Percentiles rank a stretch among this genome's conserved stretches.
Conservation (phyloP, 2,329 filamentous ascomycete genomes). For the Sclerotiophoma versabilis region DNA sequence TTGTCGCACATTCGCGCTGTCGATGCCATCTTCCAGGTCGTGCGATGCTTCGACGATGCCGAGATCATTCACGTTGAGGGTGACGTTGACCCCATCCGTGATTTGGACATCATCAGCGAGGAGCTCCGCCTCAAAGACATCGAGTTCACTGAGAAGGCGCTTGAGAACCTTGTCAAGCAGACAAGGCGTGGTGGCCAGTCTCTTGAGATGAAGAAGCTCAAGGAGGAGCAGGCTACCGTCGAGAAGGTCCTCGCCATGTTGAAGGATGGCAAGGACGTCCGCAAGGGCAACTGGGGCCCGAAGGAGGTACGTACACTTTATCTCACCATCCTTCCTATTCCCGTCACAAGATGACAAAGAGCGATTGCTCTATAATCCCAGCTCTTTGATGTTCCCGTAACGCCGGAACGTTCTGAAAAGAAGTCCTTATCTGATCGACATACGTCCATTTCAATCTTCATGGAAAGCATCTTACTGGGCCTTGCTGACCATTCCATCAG, state of each 20-base stretch:
- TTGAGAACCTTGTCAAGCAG: constrained; percentile 91
- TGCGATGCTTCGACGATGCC: constrained; percentile 96
- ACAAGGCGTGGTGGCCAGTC: constrained; percentile 93
- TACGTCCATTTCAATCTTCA: constrained; percentile 10
- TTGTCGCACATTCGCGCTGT: constrained; percentile 98
- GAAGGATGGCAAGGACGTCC: constrained; percentile 89
- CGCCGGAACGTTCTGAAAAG: constrained; percentile 90
- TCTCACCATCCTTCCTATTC: constrained; percentile 20
- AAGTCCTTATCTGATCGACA: constrained; percentile 72
- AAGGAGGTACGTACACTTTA: constrained; percentile 81
- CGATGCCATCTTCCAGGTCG: constrained; percentile 97
- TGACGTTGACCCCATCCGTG: constrained; percentile 92
- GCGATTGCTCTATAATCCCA: constrained; percentile 97
- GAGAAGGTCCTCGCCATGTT: constrained; percentile 87
- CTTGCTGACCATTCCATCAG: constrained; percentile 59
- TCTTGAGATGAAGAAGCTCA: constrained; percentile 96
- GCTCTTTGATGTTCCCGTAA: constrained; percentile 94
- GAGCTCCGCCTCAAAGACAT: constrained; percentile 98
- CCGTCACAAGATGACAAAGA: constrained; percentile 94
- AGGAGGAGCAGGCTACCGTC: constrained; percentile 91
- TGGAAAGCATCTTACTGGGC: constrained; percentile 8
- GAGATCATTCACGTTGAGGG: constrained; percentile 99
- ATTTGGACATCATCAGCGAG: constrained; percentile 95
- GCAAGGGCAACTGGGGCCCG: constrained; percentile 85
- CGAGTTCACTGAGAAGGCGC: constrained; percentile 95